Conservation (phyloP, 2,329 filamentous ascomycete genomes). For the Tolypocladium paradoxum region DNA sequence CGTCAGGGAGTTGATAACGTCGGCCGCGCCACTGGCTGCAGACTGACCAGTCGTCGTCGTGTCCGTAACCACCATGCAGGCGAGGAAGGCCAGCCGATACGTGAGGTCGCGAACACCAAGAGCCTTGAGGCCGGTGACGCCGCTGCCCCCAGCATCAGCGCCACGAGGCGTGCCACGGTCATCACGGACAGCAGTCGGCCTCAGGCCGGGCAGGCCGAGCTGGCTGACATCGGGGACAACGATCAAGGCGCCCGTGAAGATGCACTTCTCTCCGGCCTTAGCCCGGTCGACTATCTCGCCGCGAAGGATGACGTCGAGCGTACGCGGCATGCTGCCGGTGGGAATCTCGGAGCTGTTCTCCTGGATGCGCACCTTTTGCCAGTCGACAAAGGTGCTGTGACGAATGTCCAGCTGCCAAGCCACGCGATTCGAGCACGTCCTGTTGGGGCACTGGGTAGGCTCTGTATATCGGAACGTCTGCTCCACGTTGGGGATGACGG, state of each 20-base stretch:
- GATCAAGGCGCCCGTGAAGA: constrained; percentile 92
- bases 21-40: constrained; percentile 52
- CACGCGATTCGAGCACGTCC: constrained; percentile 73
- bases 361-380: constrained; percentile 97
- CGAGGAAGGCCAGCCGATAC: constrained; percentile 90
- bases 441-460: constrained; percentile 88
- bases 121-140: constrained; percentile 80
- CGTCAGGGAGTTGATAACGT: constrained; percentile 77
- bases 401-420: constrained; percentile 97
- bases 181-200: constrained; percentile 75
- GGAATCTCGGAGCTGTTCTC: constrained; percentile 98
- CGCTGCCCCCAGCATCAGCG: constrained; percentile 71
- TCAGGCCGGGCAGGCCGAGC: constrained; percentile 75
- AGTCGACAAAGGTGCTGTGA: constrained; percentile 96
- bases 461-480: constrained; percentile 98
- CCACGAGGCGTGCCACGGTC: constrained; percentile 62
- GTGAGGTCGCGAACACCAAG: constrained; percentile 92
- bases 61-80: constrained; percentile 92
- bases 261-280: constrained; percentile 95
- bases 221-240: constrained; percentile 96
- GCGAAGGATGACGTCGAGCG: constrained; percentile 91
- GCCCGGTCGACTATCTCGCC: constrained; percentile 96
- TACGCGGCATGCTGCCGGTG: constrained; percentile 95
- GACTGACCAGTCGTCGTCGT: constrained; percentile 68
- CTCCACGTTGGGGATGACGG: constrained; percentile 80